These are phyloP conservation scores for Neospermospora avenae DNA, from an alignment of 2,329 filamentous ascomycete species.

Conservation along the genomic window DNA sequence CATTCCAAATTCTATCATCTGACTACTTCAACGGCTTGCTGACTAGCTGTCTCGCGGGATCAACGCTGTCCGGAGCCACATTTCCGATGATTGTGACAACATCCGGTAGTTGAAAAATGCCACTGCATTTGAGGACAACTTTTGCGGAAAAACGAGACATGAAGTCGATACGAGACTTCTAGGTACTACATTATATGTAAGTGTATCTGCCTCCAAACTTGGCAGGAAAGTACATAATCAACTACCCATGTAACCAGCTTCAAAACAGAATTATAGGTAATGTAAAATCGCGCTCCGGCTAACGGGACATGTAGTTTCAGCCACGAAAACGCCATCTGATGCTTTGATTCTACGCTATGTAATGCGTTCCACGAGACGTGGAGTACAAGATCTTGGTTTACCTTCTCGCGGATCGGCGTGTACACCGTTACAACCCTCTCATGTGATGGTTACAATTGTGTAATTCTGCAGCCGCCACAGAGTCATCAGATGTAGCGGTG, in stretches of 20 bases:
- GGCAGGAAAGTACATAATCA: neutral
- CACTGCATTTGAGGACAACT: neutral
- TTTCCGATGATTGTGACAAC: neutral
- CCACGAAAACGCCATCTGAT: neutral
- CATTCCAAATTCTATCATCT: neutral
- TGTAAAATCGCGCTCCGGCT: neutral
- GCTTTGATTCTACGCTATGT: neutral
- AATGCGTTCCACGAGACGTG: neutral
- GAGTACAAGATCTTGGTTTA: neutral
- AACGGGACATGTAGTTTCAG: neutral
- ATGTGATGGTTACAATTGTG: neutral
- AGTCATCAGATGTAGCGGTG: neutral
- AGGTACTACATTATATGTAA: neutral
- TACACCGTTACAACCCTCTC: neutral
- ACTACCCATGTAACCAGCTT: neutral
- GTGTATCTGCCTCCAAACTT: neutral
- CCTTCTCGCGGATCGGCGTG: neutral
- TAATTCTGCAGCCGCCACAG: slow-evolving; percentile 2
- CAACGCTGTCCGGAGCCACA: neutral
- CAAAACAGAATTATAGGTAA: too few species aligned
- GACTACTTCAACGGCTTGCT: neutral
- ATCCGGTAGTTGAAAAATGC: neutral
- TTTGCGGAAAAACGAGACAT: neutral
- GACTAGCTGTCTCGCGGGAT: neutral
- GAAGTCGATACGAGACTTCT: neutral